A percentile compares a stretch with the other conserved stretches of the same genome.
Evolutionary conservation across 768 basidiomycete genomes (phyloP).

Genomic region (Tubosaeta brunneosetosa): DNA sequence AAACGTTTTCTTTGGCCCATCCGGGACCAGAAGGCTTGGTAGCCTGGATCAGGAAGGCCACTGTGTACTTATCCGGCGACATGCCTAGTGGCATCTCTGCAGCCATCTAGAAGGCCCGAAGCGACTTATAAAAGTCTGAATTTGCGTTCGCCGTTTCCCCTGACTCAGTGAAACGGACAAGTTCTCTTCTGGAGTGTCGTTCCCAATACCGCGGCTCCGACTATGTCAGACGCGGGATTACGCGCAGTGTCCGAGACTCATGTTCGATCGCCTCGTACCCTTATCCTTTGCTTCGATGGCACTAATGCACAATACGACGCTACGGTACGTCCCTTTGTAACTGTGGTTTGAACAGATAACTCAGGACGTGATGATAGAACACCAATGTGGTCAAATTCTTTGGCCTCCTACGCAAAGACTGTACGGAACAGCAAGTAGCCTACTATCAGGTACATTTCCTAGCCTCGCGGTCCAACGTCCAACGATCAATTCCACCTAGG

Average conservation of each 20-base stretch:
- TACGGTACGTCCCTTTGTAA: constrained; percentile 32
- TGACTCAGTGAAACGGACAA: background rate
- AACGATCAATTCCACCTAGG: constrained; percentile 23
- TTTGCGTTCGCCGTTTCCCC: background rate
- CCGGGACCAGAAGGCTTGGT: no score
- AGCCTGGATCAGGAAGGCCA: background rate
- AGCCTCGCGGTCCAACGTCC: background rate
- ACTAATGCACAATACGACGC: constrained; percentile 50
- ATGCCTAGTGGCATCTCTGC: background rate
- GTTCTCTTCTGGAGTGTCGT: background rate
- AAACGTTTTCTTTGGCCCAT: background rate
- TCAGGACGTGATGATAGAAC: constrained; percentile 34
- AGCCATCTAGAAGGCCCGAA: background rate
- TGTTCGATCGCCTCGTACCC: constrained; percentile 33
- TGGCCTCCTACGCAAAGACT: constrained; percentile 57
- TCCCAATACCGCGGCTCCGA: background rate
- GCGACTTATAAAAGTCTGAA: background rate
- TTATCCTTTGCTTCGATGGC: constrained; percentile 70
- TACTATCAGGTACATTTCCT: constrained; percentile 61
- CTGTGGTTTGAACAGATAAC: background rate
- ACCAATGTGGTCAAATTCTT: constrained; percentile 72
- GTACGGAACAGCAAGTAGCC: constrained; percentile 47
- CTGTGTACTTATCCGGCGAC: background rate
- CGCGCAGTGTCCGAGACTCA: background rate
- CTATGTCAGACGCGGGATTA: constrained; percentile 16